Evolutionary conservation across 2,329 filamentous ascomycete genomes (phyloP).

Genomic region (Fusarium staphyleae): DNA sequence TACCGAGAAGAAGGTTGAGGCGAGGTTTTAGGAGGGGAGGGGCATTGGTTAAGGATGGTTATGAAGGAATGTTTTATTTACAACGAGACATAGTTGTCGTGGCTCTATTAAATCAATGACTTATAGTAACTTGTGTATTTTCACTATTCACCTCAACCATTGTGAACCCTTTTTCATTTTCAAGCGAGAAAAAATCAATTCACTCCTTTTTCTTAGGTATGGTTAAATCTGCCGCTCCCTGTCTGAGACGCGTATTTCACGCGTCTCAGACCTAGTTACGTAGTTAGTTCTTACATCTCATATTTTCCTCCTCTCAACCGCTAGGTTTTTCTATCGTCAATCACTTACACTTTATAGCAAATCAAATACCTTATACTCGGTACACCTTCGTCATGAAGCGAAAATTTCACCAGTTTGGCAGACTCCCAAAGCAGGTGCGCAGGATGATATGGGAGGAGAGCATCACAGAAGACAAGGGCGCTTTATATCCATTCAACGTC

Average conservation of each 20-base stretch:
- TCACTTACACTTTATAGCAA: no score
- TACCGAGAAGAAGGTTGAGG: constrained; percentile 51
- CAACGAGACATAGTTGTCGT: no score
- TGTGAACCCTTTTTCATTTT: no score
- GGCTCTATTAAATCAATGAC: no score
- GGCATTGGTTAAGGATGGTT: no score
- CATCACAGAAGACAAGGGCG: constrained; percentile 21
- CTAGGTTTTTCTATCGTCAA: neutral
- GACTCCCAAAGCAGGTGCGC: constrained; percentile 40
- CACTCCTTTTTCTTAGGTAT: neutral
- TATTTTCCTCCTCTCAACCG: no score
- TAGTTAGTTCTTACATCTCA: neutral
- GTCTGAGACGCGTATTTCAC: neutral
- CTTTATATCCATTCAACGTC: constrained; percentile 30
- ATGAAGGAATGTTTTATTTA: neutral
- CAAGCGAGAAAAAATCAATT: neutral
- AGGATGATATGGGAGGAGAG: constrained; percentile 33
- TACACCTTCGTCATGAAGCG: neutral
- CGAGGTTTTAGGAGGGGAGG: constrained; percentile 43
- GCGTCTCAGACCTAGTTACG: constrained; percentile 17
- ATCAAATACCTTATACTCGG: neutral
- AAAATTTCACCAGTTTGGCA: constrained; percentile 32
- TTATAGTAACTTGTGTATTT: no score
- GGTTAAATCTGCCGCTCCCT: neutral
- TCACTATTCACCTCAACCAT: no score